Evolutionary conservation across 305 asterid species (phyloP).

Genomic region (Fraxinus paxiana): DNA sequence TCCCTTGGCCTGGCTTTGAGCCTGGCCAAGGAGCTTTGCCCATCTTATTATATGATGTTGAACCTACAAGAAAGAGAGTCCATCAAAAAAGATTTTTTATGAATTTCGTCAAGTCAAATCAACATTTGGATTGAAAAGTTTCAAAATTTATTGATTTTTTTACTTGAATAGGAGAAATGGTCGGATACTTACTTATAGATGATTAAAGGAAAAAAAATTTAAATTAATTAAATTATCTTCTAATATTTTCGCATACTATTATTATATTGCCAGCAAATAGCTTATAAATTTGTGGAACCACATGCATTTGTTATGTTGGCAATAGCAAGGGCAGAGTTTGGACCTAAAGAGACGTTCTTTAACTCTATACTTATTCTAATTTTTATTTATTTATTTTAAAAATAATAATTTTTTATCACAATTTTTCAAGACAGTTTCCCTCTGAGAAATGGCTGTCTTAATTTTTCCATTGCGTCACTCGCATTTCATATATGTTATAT

Average conservation of each 20-base stretch:
- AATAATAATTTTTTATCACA: not conserved
- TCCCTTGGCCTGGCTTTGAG: too few species aligned
- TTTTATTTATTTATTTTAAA: not conserved
- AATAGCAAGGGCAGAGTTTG: not conserved
- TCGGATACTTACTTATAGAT: not conserved
- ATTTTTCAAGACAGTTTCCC: not conserved
- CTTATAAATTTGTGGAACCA: not conserved
- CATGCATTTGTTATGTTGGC: not conserved
- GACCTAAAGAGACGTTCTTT: not conserved
- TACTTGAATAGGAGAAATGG: not conserved
- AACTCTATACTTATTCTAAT: not conserved
- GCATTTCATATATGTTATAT: not conserved
- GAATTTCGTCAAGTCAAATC: not conserved
- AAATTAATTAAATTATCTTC: not conserved
- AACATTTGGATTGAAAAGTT: not conserved
- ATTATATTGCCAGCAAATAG: not conserved
- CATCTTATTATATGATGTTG: not conserved
- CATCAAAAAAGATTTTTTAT: not conserved
- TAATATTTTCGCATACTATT: not conserved
- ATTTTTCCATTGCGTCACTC: not conserved
- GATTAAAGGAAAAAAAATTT: not conserved
- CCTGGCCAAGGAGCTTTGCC: too few species aligned
- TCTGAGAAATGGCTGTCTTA: not conserved
- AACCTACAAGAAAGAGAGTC: not conserved
- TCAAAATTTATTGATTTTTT: not conserved